Conservation (phyloP, 257 asterid species). For the Cynanchum wilfordii region DNA sequence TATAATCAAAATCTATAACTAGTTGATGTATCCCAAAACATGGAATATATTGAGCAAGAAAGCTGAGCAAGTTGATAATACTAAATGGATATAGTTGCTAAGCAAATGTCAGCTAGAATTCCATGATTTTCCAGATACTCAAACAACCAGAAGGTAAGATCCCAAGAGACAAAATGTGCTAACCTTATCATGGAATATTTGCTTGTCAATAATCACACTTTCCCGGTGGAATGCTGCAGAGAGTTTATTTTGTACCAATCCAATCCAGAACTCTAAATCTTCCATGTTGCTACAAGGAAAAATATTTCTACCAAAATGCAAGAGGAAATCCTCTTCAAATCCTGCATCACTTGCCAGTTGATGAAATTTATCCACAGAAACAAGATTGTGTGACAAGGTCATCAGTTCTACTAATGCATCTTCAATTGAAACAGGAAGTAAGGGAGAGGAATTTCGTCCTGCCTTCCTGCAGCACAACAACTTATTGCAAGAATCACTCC, state of each 20-base stretch:
- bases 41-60: neutral
- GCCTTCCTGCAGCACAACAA: constrained; percentile 51
- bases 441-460: constrained; percentile 37
- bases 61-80: neutral
- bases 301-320: constrained; percentile 59
- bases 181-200: constrained; percentile 46
- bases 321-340: constrained; percentile 61
- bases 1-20: neutral
- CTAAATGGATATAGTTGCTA: neutral
- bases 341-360: constrained; percentile 76
- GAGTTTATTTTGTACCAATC: constrained; percentile 60
- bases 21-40: neutral
- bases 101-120: neutral
- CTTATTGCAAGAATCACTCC: constrained; percentile 65
- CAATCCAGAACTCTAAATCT: constrained; percentile 71
- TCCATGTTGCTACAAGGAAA: constrained; percentile 52
- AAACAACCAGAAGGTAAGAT: neutral
- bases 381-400: constrained; percentile 43
- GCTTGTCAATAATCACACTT: constrained; percentile 44
- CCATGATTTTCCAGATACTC: neutral
- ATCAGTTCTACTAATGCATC: constrained; percentile 53
- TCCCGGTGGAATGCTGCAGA: constrained; percentile 63
- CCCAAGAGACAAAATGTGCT: constrained; percentile 11
- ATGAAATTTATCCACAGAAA: constrained; percentile 55
- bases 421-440: constrained; percentile 33